A percentile compares a stretch with the other conserved stretches of the same genome.
These are phyloP conservation scores for Pyrus betulifolia DNA, from an alignment of 306 rosid species.

Conservation along the genomic window DNA sequence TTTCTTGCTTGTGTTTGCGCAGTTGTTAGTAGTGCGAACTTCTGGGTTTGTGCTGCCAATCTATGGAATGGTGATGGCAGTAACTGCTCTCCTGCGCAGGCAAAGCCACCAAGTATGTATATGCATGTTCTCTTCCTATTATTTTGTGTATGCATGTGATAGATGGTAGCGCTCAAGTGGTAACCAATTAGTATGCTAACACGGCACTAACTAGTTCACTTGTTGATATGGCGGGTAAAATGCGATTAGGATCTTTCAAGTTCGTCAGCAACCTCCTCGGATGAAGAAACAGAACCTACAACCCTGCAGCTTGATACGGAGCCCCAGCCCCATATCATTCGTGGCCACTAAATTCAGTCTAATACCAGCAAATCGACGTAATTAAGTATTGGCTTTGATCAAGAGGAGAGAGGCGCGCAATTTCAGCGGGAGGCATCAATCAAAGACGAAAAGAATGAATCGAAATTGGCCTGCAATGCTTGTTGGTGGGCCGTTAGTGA, in stretches of 20 bases:
- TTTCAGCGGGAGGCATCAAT: background rate
- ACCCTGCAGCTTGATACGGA: conserved; percentile 39
- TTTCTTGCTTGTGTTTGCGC: background rate
- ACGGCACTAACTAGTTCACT: background rate
- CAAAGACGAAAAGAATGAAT: background rate
- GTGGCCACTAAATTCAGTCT: conserved; percentile 25
- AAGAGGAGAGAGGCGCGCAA: background rate
- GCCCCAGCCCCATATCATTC: conserved; percentile 45
- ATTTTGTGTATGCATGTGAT: background rate
- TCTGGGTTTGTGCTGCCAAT: conserved; percentile 60
- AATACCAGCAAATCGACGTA: background rate
- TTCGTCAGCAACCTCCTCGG: conserved; percentile 34
- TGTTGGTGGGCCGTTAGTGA: no score
- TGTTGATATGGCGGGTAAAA: background rate
- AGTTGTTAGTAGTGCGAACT: conserved; percentile 58
- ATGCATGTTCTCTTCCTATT: background rate
- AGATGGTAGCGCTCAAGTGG: background rate
- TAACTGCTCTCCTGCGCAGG: conserved; percentile 48
- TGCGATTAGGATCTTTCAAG: conserved; percentile 42
- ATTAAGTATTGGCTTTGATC: background rate
- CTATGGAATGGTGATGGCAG: conserved; percentile 54
- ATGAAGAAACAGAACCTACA: conserved; percentile 37
- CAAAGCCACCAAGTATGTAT: conserved; percentile 41
- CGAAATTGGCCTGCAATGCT: background rate
- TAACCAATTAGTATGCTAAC: background rate